Percentiles rank a stretch among this genome's conserved stretches.
These are phyloP conservation scores for Sideroxylon spinosum DNA, from an alignment of 179 eudicot genomes.

Conservation along the genomic window DNA sequence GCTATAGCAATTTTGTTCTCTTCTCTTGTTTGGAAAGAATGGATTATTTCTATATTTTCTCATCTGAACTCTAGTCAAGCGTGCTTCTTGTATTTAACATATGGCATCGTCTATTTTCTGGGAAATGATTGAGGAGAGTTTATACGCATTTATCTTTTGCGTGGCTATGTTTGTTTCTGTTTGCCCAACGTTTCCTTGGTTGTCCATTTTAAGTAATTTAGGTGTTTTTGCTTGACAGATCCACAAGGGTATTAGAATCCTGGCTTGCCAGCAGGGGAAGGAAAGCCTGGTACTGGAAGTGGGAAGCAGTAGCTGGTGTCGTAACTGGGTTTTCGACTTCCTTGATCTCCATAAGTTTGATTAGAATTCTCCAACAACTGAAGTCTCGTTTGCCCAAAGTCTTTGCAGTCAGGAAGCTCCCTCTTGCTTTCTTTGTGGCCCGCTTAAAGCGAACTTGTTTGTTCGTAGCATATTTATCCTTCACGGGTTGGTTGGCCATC, in stretches of 20 bases:
- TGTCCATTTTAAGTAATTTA: background rate
- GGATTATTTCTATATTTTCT: background rate
- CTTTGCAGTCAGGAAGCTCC: slow-evolving; percentile 22
- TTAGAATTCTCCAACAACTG: slow-evolving; percentile 36
- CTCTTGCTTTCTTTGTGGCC: slow-evolving; percentile 29
- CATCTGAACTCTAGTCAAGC: background rate
- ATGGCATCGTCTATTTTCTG: background rate
- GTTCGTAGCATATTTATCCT: slow-evolving; percentile 63
- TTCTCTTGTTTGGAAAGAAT: background rate
- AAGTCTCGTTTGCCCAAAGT: slow-evolving; percentile 28
- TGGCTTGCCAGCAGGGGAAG: slow-evolving; percentile 41
- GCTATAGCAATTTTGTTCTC: too few relatives aligned
- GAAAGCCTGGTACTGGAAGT: slow-evolving; percentile 36
- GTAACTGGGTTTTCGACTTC: slow-evolving; percentile 56
- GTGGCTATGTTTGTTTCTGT: background rate
- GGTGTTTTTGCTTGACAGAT: slow-evolving; percentile 37
- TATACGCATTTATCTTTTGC: background rate
- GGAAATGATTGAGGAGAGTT: background rate
- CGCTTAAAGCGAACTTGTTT: slow-evolving; percentile 49
- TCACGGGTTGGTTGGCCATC: slow-evolving; percentile 67
- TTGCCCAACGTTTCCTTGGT: background rate
- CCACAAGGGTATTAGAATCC: slow-evolving; percentile 45
- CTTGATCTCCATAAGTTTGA: slow-evolving; percentile 39
- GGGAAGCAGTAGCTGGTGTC: slow-evolving; percentile 59
- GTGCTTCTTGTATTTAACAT: background rate